Percentiles rank a stretch among this genome's conserved stretches.
Conservation (phyloP, 1,139 yeast species). For the Magnusiomyces ingens region DNA sequence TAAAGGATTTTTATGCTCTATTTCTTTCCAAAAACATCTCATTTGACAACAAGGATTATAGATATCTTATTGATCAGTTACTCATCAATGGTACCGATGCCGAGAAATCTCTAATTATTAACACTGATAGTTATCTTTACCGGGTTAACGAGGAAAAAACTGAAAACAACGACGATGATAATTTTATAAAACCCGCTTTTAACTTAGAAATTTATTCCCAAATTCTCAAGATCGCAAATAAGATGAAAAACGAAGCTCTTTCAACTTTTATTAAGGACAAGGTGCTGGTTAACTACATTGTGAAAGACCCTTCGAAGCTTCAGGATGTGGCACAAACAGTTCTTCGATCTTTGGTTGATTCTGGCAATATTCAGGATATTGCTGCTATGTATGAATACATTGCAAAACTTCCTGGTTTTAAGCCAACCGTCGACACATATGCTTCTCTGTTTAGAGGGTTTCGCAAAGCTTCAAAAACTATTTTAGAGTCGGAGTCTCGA, state of each 20-base stretch:
- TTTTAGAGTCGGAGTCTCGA: constrained; percentile 15
- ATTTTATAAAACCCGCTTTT: background rate
- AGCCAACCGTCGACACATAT: constrained; percentile 18
- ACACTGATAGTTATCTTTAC: constrained; percentile 18
- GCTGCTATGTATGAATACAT: constrained; percentile 22
- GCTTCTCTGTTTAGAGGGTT: constrained; percentile 23
- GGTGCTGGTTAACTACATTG: constrained; percentile 17
- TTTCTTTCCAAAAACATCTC: constrained; percentile 19
- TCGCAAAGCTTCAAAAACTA: constrained; percentile 10
- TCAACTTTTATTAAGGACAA: constrained; percentile 15
- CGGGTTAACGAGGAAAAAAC: background rate
- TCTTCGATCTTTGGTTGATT: constrained; percentile 21
- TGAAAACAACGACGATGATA: constrained; percentile 6
- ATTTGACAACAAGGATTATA: constrained; percentile 12
- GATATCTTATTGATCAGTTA: constrained; percentile 13
- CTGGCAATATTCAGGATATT: constrained; percentile 24
- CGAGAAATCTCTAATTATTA: constrained; percentile 19
- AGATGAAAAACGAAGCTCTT: constrained; percentile 1
- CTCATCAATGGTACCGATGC: constrained; percentile 20
- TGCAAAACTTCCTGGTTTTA: constrained; percentile 16
- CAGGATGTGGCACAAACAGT: constrained; percentile 16
- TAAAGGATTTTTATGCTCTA: constrained; percentile 20
- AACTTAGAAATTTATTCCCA: too few species aligned
- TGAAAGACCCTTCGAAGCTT: constrained; percentile 15
- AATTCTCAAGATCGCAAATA: background rate